Evolutionary conservation across 805 yeast genomes (phyloP), one percentile per base, ranked within the genome.

Genomic region (Wickerhamiella kurtzmanii): DNA sequence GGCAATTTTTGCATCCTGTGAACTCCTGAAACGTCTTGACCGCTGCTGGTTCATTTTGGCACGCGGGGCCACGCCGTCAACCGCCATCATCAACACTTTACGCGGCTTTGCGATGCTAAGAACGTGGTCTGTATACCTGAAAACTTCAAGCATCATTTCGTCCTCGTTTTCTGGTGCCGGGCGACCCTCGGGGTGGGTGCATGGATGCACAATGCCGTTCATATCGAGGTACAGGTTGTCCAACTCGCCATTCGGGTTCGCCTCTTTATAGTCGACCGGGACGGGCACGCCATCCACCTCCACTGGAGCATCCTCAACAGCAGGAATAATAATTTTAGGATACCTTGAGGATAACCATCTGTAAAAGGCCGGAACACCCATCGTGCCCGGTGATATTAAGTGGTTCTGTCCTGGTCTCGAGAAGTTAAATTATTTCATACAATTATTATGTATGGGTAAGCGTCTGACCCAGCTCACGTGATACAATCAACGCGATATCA

Each of bases 151-250:
- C 70, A 92, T 79, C 98, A 92, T 92, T 60, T 92, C 96, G 50
- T 87, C 95, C 59, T 92, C 98, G 0, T 89, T 87, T 56, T 80
- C 94, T 11, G 99, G 99, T 0, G 98, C 81, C 0, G 96, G 95
- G 55, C 81, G 81, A 55, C 89, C 83, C 60, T 89, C 98, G 0
- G 99, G 99, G 64, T 92, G 99, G 2, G 96, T 82, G 70, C 97
- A 92, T 1, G 98, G 98, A 69, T 92, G 99, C 3, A 92, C 98
- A 60, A 92, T 92, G 69, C 97, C 98, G 62, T 92, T 92, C 98
- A 92, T 92, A 66, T 92, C 99, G 52, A 92, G 70, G 61, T 92
- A 92, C 44, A 92, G 65, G 61, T 92, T 92, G 62, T 92, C 97
- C 43, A 87, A 67, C 66, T 92, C 99, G 22, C 97, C 98, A 64